Evolutionary conservation across 768 basidiomycete genomes (phyloP).

Genomic region (Russula griseocarnosa): DNA sequence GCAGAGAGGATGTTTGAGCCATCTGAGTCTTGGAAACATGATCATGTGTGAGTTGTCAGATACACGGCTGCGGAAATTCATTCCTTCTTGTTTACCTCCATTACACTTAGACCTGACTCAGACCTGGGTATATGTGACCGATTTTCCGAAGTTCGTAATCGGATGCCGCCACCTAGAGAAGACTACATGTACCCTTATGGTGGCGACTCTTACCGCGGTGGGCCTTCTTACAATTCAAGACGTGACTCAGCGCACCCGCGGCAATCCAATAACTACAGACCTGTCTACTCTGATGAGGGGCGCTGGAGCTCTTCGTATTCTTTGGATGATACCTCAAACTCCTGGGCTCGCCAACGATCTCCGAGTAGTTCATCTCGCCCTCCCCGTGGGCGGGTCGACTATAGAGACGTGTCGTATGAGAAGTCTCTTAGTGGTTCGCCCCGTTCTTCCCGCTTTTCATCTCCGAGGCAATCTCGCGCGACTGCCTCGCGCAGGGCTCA

Average conservation of each 20-base stretch:
- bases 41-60: constrained; percentile 16
- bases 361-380: constrained; percentile 15
- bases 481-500: constrained; percentile 19
- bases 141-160: constrained; percentile 17
- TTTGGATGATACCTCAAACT: constrained; percentile 31
- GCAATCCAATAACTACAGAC: constrained; percentile 49
- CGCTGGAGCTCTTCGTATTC: constrained; percentile 34
- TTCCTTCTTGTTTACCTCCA: constrained; percentile 19
- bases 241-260: constrained; percentile 40
- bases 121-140: constrained; percentile 23
- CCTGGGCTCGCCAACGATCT: constrained; percentile 18
- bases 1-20: constrained; percentile 66
- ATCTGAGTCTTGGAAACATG: constrained; percentile 53
- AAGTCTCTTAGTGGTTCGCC: constrained; percentile 22
- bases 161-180: constrained; percentile 26
- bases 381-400: constrained; percentile 23
- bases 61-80: not conserved
- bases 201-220: constrained; percentile 52
- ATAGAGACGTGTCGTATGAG: constrained; percentile 23
- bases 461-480: constrained; percentile 28
- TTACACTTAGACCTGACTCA: constrained; percentile 14
- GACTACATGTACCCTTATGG: constrained; percentile 39
- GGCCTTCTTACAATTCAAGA: constrained; percentile 37
- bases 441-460: constrained; percentile 24
- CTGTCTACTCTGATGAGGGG: constrained; percentile 39